A percentile compares a stretch with the other conserved stretches of the same genome.
These are phyloP conservation scores for Trichoderma asperellum DNA, from an alignment of 2,329 filamentous ascomycete species.

Conservation along the genomic window DNA sequence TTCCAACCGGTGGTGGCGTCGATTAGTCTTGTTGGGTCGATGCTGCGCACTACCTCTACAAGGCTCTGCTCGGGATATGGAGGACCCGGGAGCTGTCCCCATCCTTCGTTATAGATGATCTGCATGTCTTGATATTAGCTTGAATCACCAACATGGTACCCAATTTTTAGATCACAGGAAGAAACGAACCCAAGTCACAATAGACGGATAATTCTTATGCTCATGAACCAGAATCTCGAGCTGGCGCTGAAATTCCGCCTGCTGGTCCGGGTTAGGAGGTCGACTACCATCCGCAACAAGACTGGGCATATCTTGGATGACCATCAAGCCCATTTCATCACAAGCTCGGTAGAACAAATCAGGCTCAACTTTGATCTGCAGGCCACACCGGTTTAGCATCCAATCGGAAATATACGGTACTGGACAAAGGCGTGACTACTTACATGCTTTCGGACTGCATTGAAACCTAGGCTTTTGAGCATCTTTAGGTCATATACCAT, in stretches of 20 bases:
- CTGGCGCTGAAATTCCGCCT: slow-evolving; percentile 67
- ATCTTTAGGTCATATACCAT: slow-evolving; percentile 68
- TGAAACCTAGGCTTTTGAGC: slow-evolving; percentile 69
- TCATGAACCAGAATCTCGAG: slow-evolving; percentile 65
- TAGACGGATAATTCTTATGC: slow-evolving; percentile 66
- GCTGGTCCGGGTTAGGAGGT: slow-evolving; percentile 52
- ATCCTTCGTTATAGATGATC: slow-evolving; percentile 74
- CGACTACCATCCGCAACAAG: slow-evolving; percentile 45
- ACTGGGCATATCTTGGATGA: slow-evolving; percentile 75
- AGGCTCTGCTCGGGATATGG: slow-evolving; percentile 61
- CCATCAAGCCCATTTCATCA: slow-evolving; percentile 66
- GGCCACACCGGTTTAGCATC: neutral
- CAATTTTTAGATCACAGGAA: no score
- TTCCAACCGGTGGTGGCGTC: slow-evolving; percentile 67
- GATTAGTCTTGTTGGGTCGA: slow-evolving; percentile 68
- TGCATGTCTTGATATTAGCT: slow-evolving; percentile 31
- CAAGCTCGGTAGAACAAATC: slow-evolving; percentile 70
- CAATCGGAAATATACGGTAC: neutral
- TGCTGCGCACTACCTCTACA: slow-evolving; percentile 55
- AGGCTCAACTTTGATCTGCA: slow-evolving; percentile 67
- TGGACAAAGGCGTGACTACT: slow-evolving; percentile 35
- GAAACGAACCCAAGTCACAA: slow-evolving; percentile 62
- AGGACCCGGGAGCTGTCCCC: slow-evolving; percentile 60
- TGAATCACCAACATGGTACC: neutral
- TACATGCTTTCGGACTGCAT: slow-evolving; percentile 72